A percentile compares a stretch with the other conserved stretches of the same genome.
Evolutionary conservation across 306 rosid species (phyloP).

Genomic region (Lagenaria siceraria): DNA sequence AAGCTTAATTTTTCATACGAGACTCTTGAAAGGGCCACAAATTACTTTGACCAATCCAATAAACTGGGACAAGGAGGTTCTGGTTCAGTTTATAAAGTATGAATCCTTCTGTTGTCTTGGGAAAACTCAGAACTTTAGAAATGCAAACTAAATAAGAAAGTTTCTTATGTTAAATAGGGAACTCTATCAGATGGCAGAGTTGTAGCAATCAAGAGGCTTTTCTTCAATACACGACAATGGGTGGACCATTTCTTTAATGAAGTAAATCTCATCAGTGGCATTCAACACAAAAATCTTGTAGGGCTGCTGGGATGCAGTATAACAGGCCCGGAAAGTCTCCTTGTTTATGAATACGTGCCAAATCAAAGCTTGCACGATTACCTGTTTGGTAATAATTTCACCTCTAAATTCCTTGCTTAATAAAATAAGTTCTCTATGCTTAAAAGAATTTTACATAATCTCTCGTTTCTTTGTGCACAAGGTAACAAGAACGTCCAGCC

Average conservation of each 20-base stretch:
- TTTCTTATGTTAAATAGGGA: constrained; percentile 18
- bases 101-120: neutral
- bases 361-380: constrained; percentile 46
- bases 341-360: constrained; percentile 54
- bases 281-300: constrained; percentile 54
- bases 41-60: constrained; percentile 42
- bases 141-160: neutral
- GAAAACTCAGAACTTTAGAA: neutral
- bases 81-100: constrained; percentile 64
- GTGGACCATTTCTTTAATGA: constrained; percentile 54
- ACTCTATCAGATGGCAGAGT: constrained; percentile 36
- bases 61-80: constrained; percentile 82
- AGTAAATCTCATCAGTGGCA: constrained; percentile 39
- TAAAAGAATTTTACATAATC: neutral
- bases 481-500: constrained; percentile 23
- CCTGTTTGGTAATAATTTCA: constrained; percentile 27
- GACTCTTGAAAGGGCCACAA: constrained; percentile 56
- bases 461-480: neutral
- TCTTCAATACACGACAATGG: constrained; percentile 45
- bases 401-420: neutral
- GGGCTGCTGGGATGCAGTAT: constrained; percentile 61
- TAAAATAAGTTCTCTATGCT: neutral
- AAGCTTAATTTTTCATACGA: constrained; percentile 47
- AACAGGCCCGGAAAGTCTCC: constrained; percentile 66
- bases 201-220: constrained; percentile 52